Percentiles rank a stretch among this genome's conserved stretches.
phyloP scores from a whole-genome alignment of 2,329 filamentous ascomycete genomes.

The Colletotrichum sojae region DNA sequence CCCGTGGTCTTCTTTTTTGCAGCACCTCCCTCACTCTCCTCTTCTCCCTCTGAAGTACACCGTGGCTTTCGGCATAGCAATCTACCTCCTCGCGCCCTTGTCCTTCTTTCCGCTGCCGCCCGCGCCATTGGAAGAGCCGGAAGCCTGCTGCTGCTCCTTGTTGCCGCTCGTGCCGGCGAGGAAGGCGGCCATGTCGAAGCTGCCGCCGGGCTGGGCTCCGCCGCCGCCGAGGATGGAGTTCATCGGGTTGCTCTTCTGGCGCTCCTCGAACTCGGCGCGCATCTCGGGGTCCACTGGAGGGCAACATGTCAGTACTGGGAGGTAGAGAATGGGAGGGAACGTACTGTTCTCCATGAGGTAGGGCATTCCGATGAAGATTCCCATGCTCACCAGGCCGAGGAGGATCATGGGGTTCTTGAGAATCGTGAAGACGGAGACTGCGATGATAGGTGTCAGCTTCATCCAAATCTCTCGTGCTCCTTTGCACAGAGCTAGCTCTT shows the following conservation, averaged over 20 bases:
- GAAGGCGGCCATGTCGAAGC: constrained; percentile 75
- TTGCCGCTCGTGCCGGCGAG: constrained; percentile 67
- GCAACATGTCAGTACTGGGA: neutral
- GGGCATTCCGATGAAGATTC: constrained; percentile 91
- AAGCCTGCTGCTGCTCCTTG: constrained; percentile 61
- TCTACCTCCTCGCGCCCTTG: constrained; percentile 56
- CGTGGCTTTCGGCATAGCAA: neutral
- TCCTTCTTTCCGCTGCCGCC: constrained; percentile 53
- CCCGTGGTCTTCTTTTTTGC: neutral
- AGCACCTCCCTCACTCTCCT: neutral
- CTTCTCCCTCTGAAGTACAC: neutral
- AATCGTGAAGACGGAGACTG: constrained; percentile 84
- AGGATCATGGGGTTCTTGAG: constrained; percentile 98
- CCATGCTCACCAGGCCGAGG: constrained; percentile 86
- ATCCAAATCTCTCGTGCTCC: neutral
- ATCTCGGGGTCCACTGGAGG: constrained; percentile 93
- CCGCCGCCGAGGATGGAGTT: constrained; percentile 65
- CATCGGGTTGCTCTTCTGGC: constrained; percentile 83
- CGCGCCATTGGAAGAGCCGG: constrained; percentile 43
- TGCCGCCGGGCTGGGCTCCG: constrained; percentile 50
- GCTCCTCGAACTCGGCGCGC: constrained; percentile 91
- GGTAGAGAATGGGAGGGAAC: constrained; percentile 52
- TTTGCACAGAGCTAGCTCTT: neutral
- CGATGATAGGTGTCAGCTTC: constrained; percentile 3
- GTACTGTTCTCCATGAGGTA: constrained; percentile 96